Conservation (phyloP, 2,329 filamentous ascomycete species). For the Aschersonia sp. region DNA sequence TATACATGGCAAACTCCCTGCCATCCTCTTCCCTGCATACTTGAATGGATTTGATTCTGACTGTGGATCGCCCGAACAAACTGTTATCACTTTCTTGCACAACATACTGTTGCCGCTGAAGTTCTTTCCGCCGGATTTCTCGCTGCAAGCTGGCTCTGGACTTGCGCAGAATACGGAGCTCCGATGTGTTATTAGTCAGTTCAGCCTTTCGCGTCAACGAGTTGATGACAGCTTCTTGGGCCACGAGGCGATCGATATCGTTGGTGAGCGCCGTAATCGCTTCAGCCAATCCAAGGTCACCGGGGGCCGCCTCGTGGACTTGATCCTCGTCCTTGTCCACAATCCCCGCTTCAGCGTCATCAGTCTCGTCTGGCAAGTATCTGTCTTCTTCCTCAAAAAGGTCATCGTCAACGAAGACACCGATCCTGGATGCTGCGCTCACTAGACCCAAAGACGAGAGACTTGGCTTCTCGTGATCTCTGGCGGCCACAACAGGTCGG, state of each 20-base stretch:
- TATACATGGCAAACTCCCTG: conserved; percentile 84
- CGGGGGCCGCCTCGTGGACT: conserved; percentile 87
- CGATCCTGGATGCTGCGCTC: conserved; percentile 71
- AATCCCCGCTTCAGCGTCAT: conserved; percentile 48
- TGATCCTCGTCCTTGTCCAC: conserved; percentile 53
- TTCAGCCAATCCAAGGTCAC: conserved; percentile 84
- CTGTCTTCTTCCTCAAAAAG: conserved; percentile 82
- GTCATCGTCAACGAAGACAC: conserved; percentile 88
- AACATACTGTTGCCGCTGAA: conserved; percentile 93
- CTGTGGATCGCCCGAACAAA: conserved; percentile 77
- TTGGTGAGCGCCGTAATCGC: conserved; percentile 78
- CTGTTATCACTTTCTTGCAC: conserved; percentile 97
- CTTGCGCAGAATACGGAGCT: conserved; percentile 82
- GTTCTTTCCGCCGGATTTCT: conserved; percentile 84
- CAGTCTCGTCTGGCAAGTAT: conserved; percentile 73
- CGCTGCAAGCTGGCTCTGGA: conserved; percentile 86
- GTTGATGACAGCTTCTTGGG: conserved; percentile 84
- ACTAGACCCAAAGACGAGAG: conserved; percentile 85
- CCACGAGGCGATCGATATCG: conserved; percentile 77
- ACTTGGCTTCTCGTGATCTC: conserved; percentile 58
- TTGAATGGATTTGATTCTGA: conserved; percentile 85
- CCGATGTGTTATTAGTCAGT: conserved; percentile 89
- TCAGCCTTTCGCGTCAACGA: conserved; percentile 89
- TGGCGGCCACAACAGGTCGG: conserved; percentile 14
- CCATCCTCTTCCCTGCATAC: conserved; percentile 86